Base-by-base conservation (phyloP, 352 stramenopile genomes). In the Pythium pyrilobum region DNA sequence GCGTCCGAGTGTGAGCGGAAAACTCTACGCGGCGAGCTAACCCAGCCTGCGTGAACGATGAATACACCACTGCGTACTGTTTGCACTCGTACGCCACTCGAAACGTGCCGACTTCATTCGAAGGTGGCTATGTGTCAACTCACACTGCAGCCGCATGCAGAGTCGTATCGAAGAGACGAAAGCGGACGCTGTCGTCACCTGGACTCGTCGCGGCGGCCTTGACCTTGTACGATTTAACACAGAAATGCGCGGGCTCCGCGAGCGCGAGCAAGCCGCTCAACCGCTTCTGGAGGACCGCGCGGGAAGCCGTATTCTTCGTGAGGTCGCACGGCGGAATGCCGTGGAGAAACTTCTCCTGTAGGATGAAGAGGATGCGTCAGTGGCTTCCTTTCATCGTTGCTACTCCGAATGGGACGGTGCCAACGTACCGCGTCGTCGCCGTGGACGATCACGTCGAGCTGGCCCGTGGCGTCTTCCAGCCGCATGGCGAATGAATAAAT, bases 321-420 rank as follows among this genome's bases (percentile, higher is more conserved):
- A 91, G 64, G 53, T 91, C 76, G 36, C 81, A 87, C 2, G 78
- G 72, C 1, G 81, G 81, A 25, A 89, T 81, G 8, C 76, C 81
- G 21, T 82, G 76, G 33, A 91, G 48, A 51, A 91, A 88, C 38
- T 78, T 56, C 38, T 87, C 78, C 81, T 91, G 36, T 29, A 39
- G 24, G 6, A 7, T n/a, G n/a, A 38, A 50, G 44, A 10, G 32
- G 1, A 49, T n/a, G 5, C 31, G 4, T 53, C 24, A 43, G 31
- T 18, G 8, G 15, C 1, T 43, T 40, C 28, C 39, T 12, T 23
- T 52, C 24, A 54, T 23, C 8, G 45, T 8, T n/a, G 20, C 15
- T 27, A 25, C n/a, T 16, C 12, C 13, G 43, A 10, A 46, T 13
- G 7, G n/a, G 5, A 54, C 21, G 36, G 31, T 36, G 31, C 31